Evolutionary conservation across 2,329 filamentous ascomycete species (phyloP).

Genomic region (Verticillium longisporum): DNA sequence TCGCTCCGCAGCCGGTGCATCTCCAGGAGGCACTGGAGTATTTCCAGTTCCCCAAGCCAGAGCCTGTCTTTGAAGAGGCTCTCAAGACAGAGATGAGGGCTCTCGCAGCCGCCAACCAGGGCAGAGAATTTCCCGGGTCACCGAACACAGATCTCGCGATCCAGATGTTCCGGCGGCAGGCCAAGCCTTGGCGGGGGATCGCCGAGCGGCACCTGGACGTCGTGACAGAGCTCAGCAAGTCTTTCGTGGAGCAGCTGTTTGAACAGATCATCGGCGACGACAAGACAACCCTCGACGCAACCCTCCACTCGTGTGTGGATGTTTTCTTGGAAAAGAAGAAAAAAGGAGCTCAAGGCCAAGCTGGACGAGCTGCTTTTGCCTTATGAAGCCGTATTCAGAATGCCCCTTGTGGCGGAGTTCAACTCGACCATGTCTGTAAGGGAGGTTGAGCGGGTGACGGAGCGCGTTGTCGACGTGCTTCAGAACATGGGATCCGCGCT

Average conservation of each 20-base stretch:
- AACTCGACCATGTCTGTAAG: conserved; percentile 4
- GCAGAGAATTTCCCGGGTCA: conserved; percentile 51
- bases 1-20: background rate
- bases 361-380: conserved; percentile 33
- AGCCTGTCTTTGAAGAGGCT: conserved; percentile 4
- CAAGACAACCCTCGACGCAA: conserved; percentile 23
- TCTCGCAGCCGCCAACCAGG: conserved; percentile 30
- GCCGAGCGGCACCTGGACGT: conserved; percentile 41
- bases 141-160: conserved; percentile 53
- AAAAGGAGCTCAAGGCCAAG: conserved; percentile 29
- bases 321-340: conserved; percentile 25
- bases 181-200: conserved; percentile 41
- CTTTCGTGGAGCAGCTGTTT: conserved; percentile 23
- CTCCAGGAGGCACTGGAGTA: background rate
- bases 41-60: background rate
- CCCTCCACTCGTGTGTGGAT: conserved; percentile 26
- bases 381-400: background rate
- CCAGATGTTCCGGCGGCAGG: conserved; percentile 55
- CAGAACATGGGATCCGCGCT: conserved; percentile 10
- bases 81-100: conserved; percentile 23
- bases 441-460: conserved; percentile 9
- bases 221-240: conserved; percentile 22
- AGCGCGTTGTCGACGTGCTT: conserved; percentile 7
- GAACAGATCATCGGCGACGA: conserved; percentile 28
- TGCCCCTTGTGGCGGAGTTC: background rate